These are phyloP conservation scores for Camillea tinctor DNA, from an alignment of 2,329 filamentous ascomycete species.

Conservation along the genomic window DNA sequence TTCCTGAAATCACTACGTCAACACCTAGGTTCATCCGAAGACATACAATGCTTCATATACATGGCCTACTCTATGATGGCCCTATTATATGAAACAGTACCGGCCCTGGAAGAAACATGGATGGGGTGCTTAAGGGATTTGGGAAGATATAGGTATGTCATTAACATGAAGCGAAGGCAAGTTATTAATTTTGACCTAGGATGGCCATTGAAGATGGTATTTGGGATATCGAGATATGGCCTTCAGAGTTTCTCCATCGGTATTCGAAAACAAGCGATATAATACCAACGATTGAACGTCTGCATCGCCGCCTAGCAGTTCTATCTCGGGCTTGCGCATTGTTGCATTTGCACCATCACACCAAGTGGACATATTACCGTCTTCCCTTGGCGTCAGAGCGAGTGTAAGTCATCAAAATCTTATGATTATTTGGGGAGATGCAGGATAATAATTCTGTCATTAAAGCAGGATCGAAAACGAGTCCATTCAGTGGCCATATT, in stretches of 20 bases:
- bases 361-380: neutral
- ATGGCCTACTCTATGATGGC: conserved; percentile 87
- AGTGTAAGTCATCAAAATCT: too few species aligned
- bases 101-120: conserved; percentile 82
- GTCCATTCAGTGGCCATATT: too few species aligned
- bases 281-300: conserved; percentile 54
- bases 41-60: conserved; percentile 79
- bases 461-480: too few species aligned
- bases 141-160: conserved; percentile 36
- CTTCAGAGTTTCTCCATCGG: conserved; percentile 60
- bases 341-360: conserved; percentile 50
- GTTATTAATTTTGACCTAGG: too few species aligned
- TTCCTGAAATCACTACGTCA: conserved; percentile 74
- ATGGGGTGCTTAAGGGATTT: conserved; percentile 88
- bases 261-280: conserved; percentile 61
- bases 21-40: conserved; percentile 43
- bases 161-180: neutral
- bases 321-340: conserved; percentile 49
- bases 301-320: conserved; percentile 65
- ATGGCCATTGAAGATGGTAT: conserved; percentile 60
- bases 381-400: too few species aligned
- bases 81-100: conserved; percentile 78
- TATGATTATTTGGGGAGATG: too few species aligned
- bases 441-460: too few species aligned
- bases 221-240: conserved; percentile 58